Base-by-base conservation (phyloP, 2,329 filamentous ascomycete genomes). In the Ophiostoma himal-ulmi region DNA sequence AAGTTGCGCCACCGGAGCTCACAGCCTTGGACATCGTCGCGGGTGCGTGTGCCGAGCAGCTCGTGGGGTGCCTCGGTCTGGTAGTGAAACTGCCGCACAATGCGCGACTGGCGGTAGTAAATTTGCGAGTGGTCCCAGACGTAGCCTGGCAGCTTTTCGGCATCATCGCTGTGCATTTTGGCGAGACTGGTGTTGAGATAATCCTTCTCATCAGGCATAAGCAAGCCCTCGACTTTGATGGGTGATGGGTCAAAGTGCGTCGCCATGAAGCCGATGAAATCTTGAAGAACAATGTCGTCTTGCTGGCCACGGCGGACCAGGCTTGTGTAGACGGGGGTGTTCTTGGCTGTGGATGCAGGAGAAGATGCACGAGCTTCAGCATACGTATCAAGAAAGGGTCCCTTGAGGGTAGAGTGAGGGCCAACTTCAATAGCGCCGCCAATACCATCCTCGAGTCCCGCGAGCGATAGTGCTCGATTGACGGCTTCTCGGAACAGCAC, bases 261-360 rank as follows among this genome's bases (percentile, higher is more conserved):
- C 78, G 78, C 79, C 67, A 78, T 76, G 71, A 75, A 77, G 5
- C 78, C 78, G 1, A 80, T 73, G 44, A 79, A 80, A 0, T 79
- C 71, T 1, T 78, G 74, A 26, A 80, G 76, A 0, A 78, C 76
- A 3, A 75, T 41, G 1, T 75, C 74, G 26, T 79, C 78, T 11
- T 78, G 75, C 22, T 75, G 72, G 0, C 75, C 76, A 30, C 81
- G 74, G 10, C 74, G 70, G 0, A 82, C 75, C 0, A 80, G 41
- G 1, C 78, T 77, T 0, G 74, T 72, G 71, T 82, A 82, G 0
- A 77, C 77, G 0, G 79, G 64, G 0, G 39, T 81, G 34, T 70
- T 69, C 13, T 72, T 74, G 17, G 70, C 60, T 48, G 72, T 73
- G 52, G 77, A 72, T 20, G 71, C 48, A 39, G 72, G 73, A 52